Conservation (phyloP, 257 asterid genomes). For the Salvia hispanica region DNA sequence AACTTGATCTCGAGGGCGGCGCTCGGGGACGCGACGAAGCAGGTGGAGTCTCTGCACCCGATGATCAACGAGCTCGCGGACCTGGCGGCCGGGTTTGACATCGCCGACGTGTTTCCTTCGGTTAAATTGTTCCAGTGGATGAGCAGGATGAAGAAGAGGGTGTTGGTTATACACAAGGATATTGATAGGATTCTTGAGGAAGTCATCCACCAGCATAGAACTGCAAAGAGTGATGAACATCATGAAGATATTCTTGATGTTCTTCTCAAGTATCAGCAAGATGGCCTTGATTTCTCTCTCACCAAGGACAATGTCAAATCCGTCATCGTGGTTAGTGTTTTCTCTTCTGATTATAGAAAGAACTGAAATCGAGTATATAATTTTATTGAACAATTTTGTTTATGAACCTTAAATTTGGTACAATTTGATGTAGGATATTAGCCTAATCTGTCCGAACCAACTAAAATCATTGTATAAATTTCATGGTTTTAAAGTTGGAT, state of each 20-base stretch:
- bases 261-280: conserved; percentile 27
- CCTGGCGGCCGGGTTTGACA: conserved; percentile 31
- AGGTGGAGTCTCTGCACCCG: conserved; percentile 26
- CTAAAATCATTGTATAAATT: no score
- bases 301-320: conserved; percentile 34
- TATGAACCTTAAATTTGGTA: no score
- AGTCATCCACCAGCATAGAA: conserved; percentile 32
- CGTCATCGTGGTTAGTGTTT: conserved; percentile 28
- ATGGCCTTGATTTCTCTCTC: conserved; percentile 20
- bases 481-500: no score
- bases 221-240: background rate
- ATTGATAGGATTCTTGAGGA: conserved; percentile 32
- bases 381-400: no score
- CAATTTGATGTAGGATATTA: no score
- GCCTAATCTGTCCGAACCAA: no score
- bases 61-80: background rate
- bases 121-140: conserved; percentile 25
- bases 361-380: no score
- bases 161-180: conserved; percentile 24
- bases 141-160: conserved; percentile 29
- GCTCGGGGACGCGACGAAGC: conserved; percentile 30
- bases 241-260: conserved; percentile 38
- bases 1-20: conserved; percentile 31
- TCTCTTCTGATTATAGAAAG: background rate
- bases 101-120: conserved; percentile 32